Conservation (phyloP, 2,329 filamentous ascomycete genomes). For the Fusarium marasasianum region DNA sequence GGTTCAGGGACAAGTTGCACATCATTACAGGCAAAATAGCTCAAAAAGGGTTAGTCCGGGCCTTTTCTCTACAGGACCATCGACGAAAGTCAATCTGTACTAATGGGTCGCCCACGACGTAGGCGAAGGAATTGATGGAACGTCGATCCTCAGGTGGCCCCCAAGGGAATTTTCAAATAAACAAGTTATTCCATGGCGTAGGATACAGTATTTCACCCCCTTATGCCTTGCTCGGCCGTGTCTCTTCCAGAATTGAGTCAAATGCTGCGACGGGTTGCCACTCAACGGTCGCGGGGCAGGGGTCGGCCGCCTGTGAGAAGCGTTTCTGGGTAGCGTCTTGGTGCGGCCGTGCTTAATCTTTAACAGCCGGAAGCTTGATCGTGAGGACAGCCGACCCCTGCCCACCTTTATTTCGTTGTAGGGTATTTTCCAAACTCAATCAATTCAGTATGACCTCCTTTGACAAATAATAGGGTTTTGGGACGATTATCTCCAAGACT, state of each 20-base stretch:
- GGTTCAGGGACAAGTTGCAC: constrained; percentile 7
- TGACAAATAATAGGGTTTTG: constrained; percentile 13
- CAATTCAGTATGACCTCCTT: not conserved
- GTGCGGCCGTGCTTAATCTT: constrained; percentile 21
- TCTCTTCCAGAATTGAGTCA: constrained; percentile 8
- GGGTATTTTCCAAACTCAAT: not conserved
- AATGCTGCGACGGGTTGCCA: constrained; percentile 30
- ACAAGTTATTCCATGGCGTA: not conserved
- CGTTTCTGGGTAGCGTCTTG: constrained; percentile 5
- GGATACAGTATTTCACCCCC: not conserved
- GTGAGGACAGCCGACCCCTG: constrained; percentile 9
- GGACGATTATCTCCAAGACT: not conserved
- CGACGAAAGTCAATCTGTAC: not conserved
- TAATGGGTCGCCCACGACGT: not conserved
- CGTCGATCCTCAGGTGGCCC: constrained; percentile 21
- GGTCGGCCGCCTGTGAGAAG: constrained; percentile 29
- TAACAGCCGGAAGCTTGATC: constrained; percentile 25
- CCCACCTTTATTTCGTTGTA: not conserved
- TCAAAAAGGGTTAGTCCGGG: not conserved
- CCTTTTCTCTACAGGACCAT: not conserved
- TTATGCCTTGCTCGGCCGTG: not conserved
- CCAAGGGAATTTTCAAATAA: constrained; percentile 7
- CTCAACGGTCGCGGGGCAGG: constrained; percentile 26
- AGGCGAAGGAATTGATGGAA: constrained; percentile 2
- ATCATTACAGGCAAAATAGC: constrained; percentile 26